Conservation (phyloP, 2,329 filamentous ascomycete genomes). For the Phoma sp. region DNA sequence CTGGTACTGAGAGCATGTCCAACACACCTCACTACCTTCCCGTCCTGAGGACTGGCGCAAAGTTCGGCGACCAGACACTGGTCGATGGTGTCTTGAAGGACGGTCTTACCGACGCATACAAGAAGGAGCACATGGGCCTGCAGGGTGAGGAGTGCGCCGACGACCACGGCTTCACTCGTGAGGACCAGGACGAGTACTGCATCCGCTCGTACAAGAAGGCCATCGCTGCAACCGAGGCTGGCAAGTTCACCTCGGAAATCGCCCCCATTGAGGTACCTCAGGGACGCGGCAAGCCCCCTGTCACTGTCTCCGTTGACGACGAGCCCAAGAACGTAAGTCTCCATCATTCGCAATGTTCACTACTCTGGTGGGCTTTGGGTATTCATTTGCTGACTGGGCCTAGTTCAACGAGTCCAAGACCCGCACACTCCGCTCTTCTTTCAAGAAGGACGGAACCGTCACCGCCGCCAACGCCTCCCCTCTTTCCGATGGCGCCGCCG, state of each 20-base stretch:
- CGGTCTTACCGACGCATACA: conserved; percentile 92
- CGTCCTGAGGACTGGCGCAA: conserved; percentile 82
- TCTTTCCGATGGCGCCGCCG: conserved; percentile 92
- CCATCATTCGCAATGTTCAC: not conserved
- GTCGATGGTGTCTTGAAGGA: conserved; percentile 94
- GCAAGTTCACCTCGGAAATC: conserved; percentile 85
- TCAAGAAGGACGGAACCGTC: conserved; percentile 86
- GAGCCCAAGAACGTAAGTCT: conserved; percentile 84
- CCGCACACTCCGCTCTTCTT: conserved; percentile 68
- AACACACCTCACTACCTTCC: conserved; percentile 96
- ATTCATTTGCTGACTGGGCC: conserved; percentile 3
- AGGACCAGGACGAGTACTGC: conserved; percentile 93
- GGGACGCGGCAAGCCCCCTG: conserved; percentile 85
- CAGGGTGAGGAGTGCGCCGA: conserved; percentile 88
- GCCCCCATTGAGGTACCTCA: conserved; percentile 86
- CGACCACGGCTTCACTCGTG: conserved; percentile 80
- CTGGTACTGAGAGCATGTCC: conserved; percentile 98
- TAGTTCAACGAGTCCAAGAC: conserved; percentile 61
- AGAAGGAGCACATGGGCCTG: conserved; percentile 96
- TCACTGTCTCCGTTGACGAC: conserved; percentile 84
- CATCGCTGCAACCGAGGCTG: conserved; percentile 80
- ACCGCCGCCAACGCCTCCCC: conserved; percentile 97
- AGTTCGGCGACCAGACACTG: conserved; percentile 90
- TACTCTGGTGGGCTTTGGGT: not conserved
- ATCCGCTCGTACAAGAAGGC: conserved; percentile 95